Conservation (phyloP, 257 asterid genomes). For the Eucommia ulmoides region DNA sequence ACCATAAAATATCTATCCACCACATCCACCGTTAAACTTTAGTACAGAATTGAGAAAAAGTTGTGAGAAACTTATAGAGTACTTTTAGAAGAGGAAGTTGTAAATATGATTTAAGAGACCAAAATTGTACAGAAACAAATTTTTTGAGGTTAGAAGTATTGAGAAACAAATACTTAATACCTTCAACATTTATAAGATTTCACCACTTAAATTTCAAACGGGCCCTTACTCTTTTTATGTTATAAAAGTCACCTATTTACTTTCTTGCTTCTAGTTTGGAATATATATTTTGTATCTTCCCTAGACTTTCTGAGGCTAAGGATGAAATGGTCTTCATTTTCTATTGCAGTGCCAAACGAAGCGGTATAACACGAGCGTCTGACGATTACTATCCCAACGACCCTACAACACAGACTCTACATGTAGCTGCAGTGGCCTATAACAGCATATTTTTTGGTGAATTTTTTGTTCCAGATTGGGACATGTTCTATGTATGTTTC, state of each 20-base stretch:
- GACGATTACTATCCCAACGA: conserved; percentile 45
- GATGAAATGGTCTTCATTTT: conserved; percentile 1
- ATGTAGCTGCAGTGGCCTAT: conserved; percentile 51
- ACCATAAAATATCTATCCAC: too few species aligned
- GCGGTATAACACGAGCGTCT: conserved; percentile 42
- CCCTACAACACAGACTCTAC: conserved; percentile 41
- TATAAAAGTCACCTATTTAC: neutral
- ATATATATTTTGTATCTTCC: neutral
- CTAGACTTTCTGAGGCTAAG: neutral
- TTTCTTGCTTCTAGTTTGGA: neutral
- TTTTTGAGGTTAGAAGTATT: too few species aligned
- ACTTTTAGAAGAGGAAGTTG: too few species aligned
- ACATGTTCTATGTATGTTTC: conserved; percentile 49
- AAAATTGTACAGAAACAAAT: too few species aligned
- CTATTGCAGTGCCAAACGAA: conserved; percentile 31
- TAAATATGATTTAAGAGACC: too few species aligned
- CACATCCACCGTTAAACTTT: too few species aligned
- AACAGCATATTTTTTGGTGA: conserved; percentile 53
- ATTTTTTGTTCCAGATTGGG: conserved; percentile 55
- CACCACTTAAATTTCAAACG: neutral
- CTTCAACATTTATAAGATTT: neutral
- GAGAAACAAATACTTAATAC: too few species aligned
- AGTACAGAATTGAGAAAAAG: too few species aligned
- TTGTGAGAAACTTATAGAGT: too few species aligned
- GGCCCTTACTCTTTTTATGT: neutral